Conservation (phyloP, 345 rosid species). For the Kernera saxatilis region DNA sequence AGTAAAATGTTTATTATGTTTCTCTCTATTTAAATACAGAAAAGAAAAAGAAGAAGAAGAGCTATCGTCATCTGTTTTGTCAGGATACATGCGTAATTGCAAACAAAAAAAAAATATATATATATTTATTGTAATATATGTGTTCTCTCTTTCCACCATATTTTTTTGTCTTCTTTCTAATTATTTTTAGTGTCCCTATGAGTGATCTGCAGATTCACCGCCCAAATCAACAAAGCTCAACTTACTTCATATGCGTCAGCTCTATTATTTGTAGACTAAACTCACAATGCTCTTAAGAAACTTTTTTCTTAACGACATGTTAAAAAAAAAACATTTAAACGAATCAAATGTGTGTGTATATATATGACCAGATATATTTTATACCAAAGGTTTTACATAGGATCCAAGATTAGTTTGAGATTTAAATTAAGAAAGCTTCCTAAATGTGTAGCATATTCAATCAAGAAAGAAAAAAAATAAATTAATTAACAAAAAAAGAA, state of each 20-base stretch:
- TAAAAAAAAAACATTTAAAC: background rate
- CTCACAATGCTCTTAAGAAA: background rate
- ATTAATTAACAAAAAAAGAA: too few relatives aligned
- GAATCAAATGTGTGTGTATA: background rate
- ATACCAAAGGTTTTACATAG: background rate
- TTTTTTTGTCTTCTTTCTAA: background rate
- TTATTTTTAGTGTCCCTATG: slow-evolving; percentile 17
- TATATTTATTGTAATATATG: background rate
- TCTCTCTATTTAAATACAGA: background rate
- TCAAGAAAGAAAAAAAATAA: background rate
- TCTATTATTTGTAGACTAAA: background rate
- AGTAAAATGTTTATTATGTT: background rate
- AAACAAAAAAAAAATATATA: background rate
- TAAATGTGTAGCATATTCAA: background rate
- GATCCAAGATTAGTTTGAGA: background rate
- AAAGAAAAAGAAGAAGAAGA: background rate
- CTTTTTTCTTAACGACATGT: background rate
- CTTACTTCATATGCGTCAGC: background rate
- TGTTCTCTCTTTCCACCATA: background rate
- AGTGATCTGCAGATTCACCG: slow-evolving; percentile 11
- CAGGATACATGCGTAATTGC: background rate
- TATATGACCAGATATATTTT: background rate
- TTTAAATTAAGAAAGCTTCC: background rate
- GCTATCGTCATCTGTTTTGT: background rate
- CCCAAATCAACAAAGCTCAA: slow-evolving; percentile 10